Evolutionary conservation across 2,329 filamentous ascomycete genomes (phyloP), one percentile per base, ranked within the genome.

Genomic region (Fusarium sulawesiense): DNA sequence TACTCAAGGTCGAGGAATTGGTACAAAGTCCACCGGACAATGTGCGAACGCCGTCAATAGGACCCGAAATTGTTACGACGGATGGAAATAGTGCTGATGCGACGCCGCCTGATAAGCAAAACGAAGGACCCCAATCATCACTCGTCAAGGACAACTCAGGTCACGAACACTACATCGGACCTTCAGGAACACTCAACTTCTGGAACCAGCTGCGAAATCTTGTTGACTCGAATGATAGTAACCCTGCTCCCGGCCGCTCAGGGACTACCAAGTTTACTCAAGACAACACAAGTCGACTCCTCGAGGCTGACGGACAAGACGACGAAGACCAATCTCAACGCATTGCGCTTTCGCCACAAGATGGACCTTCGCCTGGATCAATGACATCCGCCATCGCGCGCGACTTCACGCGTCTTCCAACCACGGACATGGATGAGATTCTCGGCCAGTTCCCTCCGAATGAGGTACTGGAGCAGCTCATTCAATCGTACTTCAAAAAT

Each of bases 141-240:
- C 64, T 80, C 7, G 76, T 80, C 8, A 73, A 73, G 13, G 79
- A 81, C 27, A 76, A 77, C 2, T 73, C 77, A 14, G 79, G 79
- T 0, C 77, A 76, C 44, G 75, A 78, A 60, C 78, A 81, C 53
- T 81, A 80, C 44, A 80, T 80, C 27, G 79, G 79, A 1, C 79
- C 78, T 6, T 80, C 79, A 1, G 79, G 79, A 3, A 79, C 77
- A 4, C 73, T 80, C 16, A 76, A 78, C 57, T 81, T 81, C 49
- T 70, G 79, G 47, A 78, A 76, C 3, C 75, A 80, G 55, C 73
- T 81, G 2, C 76, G 79, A 4, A 64, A 76, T n/a, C 71, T 80
- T 2, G 63, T 79, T 7, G 61, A 77, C 4, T 66, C 73, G 3
- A 73, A 72, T 18, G 64, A 72, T 9, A 50, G 50, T 2, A 23